Evolutionary conservation across 768 basidiomycete genomes (phyloP), one percentile per base, ranked within the genome.

Genomic region (Trametes elegans): DNA sequence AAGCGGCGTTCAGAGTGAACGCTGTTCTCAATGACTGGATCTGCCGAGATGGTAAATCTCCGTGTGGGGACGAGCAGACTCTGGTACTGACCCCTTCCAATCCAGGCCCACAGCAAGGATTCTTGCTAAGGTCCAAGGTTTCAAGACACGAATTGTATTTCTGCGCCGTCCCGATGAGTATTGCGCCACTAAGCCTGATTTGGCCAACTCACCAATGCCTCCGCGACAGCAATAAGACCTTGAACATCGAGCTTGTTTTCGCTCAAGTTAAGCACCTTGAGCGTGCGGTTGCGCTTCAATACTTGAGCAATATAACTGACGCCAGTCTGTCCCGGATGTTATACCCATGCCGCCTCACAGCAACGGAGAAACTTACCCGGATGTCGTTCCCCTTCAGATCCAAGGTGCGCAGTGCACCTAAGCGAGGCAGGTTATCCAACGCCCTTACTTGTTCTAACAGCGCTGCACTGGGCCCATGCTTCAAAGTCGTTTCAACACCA

Each of bases 111-210:
- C 87, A 91, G 64, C 96, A 98, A 0, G 95, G 95, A 66, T 98
- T 99, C 63, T 87, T 85, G 66, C 86, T 90, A 45, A 99, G 70
- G 69, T 99, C 97, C 1, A 99, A 80, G 1, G 95, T 98, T 70
- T 99, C 97, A 19, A 99, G 74, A 48, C 85, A 83, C 2, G 89
- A 82, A 65, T 99, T 99, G 66, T 96, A 97, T 86, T 97, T 98
- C 88, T 96, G 58, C 0, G 16, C 44, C 16, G 7, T 5, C 1
- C 26, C 3, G 8, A 24, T 26, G n/a, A n/a, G n/a, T n/a, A n/a
- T n/a, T n/a, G n/a, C n/a, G n/a, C n/a, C n/a, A n/a, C n/a, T n/a
- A n/a, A n/a, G n/a, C n/a, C n/a, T n/a, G n/a, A n/a, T n/a, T n/a
- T n/a, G n/a, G n/a, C n/a, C n/a, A 43, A 74, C 85, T 62, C 53